Conservation (phyloP, 108 stramenopile genomes). For the Nitzschia inconspicua region DNA sequence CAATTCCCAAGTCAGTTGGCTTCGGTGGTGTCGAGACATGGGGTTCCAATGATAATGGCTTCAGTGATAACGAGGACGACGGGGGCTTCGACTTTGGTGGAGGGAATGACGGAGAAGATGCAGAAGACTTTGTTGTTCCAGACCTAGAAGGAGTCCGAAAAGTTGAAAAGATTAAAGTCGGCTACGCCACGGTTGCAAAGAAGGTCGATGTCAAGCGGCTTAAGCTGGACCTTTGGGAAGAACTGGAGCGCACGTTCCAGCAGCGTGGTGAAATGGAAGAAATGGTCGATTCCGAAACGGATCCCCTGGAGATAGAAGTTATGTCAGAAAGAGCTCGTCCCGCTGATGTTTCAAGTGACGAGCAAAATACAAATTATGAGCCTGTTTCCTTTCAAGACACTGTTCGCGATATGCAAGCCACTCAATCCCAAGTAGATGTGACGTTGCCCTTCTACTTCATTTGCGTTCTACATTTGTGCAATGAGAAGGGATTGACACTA, state of each 20-base stretch:
- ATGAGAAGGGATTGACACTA: conserved; percentile 92
- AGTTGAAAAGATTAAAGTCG: conserved; percentile 80
- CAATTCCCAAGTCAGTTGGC: conserved; percentile 29
- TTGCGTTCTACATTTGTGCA: conserved; percentile 94
- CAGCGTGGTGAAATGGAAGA: neutral
- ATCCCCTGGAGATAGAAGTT: conserved; percentile 2
- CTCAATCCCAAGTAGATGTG: conserved; percentile 81
- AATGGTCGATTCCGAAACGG: neutral
- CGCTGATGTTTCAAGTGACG: neutral
- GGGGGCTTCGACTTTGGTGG: conserved; percentile 49
- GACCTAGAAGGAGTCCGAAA: conserved; percentile 65
- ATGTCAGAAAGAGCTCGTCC: conserved; percentile 1
- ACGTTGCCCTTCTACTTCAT: conserved; percentile 98
- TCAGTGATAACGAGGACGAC: conserved; percentile 39
- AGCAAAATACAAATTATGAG: neutral
- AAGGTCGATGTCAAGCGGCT: conserved; percentile 90
- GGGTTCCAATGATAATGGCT: conserved; percentile 38
- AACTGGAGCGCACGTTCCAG: conserved; percentile 51
- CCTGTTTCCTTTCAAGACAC: conserved; percentile 74
- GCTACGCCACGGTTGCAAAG: conserved; percentile 84
- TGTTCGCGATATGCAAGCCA: conserved; percentile 63
- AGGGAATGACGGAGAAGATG: conserved; percentile 34
- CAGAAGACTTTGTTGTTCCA: conserved; percentile 52
- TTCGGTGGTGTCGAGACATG: conserved; percentile 47
- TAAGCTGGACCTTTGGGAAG: conserved; percentile 84